Percentiles rank a stretch among this genome's conserved stretches.
Evolutionary conservation across 345 rosid genomes (phyloP).

Genomic region (Eucalyptus leucophloia): DNA sequence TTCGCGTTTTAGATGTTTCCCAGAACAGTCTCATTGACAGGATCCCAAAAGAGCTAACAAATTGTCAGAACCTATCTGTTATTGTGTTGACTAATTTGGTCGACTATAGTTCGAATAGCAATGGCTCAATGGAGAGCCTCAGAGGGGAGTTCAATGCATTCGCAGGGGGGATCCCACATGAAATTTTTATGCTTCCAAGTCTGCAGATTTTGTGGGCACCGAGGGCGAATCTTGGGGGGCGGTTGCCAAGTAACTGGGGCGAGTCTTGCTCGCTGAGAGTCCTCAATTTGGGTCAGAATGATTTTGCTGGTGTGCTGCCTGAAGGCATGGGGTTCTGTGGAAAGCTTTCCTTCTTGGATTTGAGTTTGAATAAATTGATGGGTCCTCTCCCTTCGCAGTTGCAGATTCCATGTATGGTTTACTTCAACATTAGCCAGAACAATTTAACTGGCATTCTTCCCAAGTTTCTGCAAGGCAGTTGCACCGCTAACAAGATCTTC

Average conservation of each 20-base stretch:
- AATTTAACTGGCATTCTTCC: slow-evolving; percentile 38
- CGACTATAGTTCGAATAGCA: slow-evolving; percentile 1
- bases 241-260: slow-evolving; percentile 33
- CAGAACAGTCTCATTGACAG: slow-evolving; percentile 35
- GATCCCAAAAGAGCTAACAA: slow-evolving; percentile 36
- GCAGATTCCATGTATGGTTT: slow-evolving; percentile 42
- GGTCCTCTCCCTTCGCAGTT: slow-evolving; percentile 35
- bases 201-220: slow-evolving; percentile 68
- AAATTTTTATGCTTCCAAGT: slow-evolving; percentile 16
- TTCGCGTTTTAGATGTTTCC: slow-evolving; percentile 49
- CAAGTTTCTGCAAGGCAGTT: slow-evolving; percentile 11
- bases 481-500: slow-evolving; percentile 5
- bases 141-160: slow-evolving; percentile 55
- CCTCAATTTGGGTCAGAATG: slow-evolving; percentile 43
- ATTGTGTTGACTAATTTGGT: slow-evolving; percentile 37
- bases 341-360: slow-evolving; percentile 47
- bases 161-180: slow-evolving; percentile 24
- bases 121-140: neutral
- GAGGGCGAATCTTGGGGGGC: slow-evolving; percentile 45
- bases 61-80: slow-evolving; percentile 32
- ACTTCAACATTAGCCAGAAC: slow-evolving; percentile 44
- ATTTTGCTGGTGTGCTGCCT: slow-evolving; percentile 21
- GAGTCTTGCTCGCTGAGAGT: slow-evolving; percentile 36
- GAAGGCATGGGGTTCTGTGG: slow-evolving; percentile 22
- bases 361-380: slow-evolving; percentile 38